Percentiles rank a stretch among this genome's conserved stretches.
Conservation (phyloP, 1,284 basidiomycete species). For the Ustilago cynodontis region DNA sequence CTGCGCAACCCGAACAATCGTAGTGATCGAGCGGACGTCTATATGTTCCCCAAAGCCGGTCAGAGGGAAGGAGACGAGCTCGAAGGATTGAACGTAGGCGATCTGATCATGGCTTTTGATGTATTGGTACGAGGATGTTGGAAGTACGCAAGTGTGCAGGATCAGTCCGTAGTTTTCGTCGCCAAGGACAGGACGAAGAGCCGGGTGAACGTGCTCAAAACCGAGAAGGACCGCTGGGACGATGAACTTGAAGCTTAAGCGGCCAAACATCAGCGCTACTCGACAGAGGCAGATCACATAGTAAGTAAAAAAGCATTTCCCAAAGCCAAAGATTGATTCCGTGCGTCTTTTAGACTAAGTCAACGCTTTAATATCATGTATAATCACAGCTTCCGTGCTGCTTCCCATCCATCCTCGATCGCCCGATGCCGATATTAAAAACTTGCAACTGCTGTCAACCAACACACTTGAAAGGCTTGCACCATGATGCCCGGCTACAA, state of each 20-base stretch:
- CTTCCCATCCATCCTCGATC: constrained; percentile 85
- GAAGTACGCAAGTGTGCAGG: background rate
- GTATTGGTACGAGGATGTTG: background rate
- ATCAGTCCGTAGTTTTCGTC: background rate
- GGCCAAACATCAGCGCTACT: background rate
- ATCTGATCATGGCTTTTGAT: background rate
- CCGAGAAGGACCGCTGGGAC: too few relatives aligned
- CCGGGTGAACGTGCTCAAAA: background rate
- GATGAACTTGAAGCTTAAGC: background rate
- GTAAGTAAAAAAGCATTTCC: background rate
- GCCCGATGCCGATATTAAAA: constrained; percentile 90
- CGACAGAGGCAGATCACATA: background rate
- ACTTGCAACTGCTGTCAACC: constrained; percentile 84
- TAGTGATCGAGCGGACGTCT: background rate
- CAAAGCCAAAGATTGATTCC: too few relatives aligned
- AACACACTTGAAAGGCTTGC: constrained; percentile 90
- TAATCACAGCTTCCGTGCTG: constrained; percentile 63
- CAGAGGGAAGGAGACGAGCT: too few relatives aligned
- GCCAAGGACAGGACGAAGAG: background rate
- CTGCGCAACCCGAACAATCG: background rate
- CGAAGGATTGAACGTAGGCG: background rate
- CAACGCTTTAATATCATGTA: constrained; percentile 61
- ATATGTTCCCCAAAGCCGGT: background rate
- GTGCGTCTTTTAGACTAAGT: background rate
- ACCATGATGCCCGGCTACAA: constrained; percentile 95